Conservation (phyloP, 2,329 filamentous ascomycete genomes). For the Stylonectria norvegica region DNA sequence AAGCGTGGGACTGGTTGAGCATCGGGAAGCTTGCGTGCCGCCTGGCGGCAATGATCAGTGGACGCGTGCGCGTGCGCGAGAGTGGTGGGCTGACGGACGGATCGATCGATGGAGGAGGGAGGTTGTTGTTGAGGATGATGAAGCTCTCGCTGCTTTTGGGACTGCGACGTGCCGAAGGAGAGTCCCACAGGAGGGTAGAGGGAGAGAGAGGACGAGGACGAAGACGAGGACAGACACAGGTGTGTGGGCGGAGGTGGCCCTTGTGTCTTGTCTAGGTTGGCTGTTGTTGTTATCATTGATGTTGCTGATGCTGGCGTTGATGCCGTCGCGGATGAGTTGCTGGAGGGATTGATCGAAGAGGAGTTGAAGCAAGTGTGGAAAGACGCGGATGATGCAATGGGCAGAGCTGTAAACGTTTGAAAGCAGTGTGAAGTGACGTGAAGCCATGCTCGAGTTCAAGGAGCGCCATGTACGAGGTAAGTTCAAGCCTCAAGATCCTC, state of each 20-base stretch:
- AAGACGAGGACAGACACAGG: conserved; percentile 8
- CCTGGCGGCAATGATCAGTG: conserved; percentile 26
- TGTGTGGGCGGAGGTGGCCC: conserved; percentile 13
- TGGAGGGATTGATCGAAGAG: conserved; percentile 18
- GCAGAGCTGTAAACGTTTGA: conserved; percentile 32
- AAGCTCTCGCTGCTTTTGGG: conserved; percentile 4
- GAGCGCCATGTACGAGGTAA: too few relatives aligned
- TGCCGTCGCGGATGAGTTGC: conserved; percentile 1
- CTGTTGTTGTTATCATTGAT: conserved; percentile 17
- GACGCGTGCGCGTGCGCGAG: conserved; percentile 26
- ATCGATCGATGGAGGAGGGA: conserved; percentile 27
- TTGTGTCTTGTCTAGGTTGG: conserved; percentile 12
- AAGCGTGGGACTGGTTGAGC: conserved; percentile 19
- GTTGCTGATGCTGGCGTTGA: conserved; percentile 18
- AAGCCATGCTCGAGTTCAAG: too few relatives aligned
- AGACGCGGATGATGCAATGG: conserved; percentile 28
- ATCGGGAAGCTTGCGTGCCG: conserved; percentile 26
- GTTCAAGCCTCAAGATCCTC: too few relatives aligned
- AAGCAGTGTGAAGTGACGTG: too few relatives aligned
- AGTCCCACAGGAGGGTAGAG: conserved; percentile 20
- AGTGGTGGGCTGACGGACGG: conserved; percentile 34
- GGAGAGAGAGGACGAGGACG: conserved; percentile 10
- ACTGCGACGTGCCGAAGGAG: conserved; percentile 2
- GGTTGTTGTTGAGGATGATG: conserved; percentile 22
- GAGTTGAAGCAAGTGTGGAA: conserved; percentile 26